These are phyloP conservation scores for Rhodomyrtus psidioides DNA, from an alignment of 441 rosid genomes.

Conservation along the genomic window DNA sequence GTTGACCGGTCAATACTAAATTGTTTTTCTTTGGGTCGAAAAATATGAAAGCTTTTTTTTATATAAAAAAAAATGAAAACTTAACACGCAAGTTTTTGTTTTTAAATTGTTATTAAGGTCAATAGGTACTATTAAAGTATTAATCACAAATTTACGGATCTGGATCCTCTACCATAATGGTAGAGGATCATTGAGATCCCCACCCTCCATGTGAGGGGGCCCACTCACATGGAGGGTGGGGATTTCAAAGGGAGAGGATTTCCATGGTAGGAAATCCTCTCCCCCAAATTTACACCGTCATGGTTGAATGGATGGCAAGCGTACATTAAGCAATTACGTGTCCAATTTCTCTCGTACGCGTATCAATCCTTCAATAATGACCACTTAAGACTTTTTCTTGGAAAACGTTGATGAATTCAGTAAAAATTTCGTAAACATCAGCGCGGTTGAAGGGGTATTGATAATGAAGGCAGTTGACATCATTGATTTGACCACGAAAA, in stretches of 20 bases:
- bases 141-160: too few species aligned
- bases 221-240: too few species aligned
- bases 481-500: background rate
- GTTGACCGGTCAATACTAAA: background rate
- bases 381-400: fast-evolving
- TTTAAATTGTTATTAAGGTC: background rate
- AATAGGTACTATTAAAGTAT: too few species aligned
- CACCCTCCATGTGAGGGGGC: too few species aligned
- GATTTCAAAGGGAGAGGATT: too few species aligned
- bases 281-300: background rate
- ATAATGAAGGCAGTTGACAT: background rate
- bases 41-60: background rate
- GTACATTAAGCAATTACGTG: background rate
- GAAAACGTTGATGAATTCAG: background rate
- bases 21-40: background rate
- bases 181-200: too few species aligned
- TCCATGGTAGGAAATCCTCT: too few species aligned
- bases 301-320: background rate
- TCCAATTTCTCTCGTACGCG: background rate
- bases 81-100: background rate
- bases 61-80: too few species aligned
- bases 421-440: background rate
- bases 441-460: background rate
- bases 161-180: too few species aligned
- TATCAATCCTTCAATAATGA: background rate